These are phyloP conservation scores for Inga laurina DNA, from an alignment of 306 rosid genomes.

Conservation along the genomic window DNA sequence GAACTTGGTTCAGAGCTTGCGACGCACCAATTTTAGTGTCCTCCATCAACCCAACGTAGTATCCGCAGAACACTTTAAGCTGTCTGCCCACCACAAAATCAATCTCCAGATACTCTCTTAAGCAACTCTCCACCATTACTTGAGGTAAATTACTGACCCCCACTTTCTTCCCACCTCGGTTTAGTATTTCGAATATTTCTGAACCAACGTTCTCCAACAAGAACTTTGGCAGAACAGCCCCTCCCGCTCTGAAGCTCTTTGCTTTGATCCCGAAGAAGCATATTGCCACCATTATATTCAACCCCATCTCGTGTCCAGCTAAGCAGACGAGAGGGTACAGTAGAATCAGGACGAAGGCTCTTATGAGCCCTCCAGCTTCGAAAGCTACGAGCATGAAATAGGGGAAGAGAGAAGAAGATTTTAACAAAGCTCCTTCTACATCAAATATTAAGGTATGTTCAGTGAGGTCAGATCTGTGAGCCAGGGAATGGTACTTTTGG, in stretches of 20 bases:
- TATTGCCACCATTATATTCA: constrained; percentile 74
- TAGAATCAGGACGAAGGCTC: constrained; percentile 55
- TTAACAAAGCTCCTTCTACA: constrained; percentile 66
- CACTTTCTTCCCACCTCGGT: constrained; percentile 53
- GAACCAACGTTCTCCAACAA: constrained; percentile 71
- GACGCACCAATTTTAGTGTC: constrained; percentile 10
- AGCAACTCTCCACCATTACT: constrained; percentile 75
- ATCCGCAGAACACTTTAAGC: constrained; percentile 64
- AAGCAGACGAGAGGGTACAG: constrained; percentile 61
- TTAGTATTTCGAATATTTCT: constrained; percentile 61
- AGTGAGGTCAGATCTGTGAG: constrained; percentile 44
- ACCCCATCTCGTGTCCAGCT: constrained; percentile 49
- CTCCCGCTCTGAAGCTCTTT: constrained; percentile 59
- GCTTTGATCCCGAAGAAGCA: constrained; percentile 82
- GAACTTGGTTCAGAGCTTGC: constrained; percentile 36
- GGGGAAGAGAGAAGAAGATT: constrained; percentile 57
- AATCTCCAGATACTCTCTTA: constrained; percentile 74
- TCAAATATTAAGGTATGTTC: constrained; percentile 59
- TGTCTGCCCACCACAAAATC: constrained; percentile 68
- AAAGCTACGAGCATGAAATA: constrained; percentile 94
- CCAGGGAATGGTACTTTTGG: constrained; percentile 47
- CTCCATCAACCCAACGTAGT: constrained; percentile 72
- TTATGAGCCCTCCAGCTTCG: constrained; percentile 65
- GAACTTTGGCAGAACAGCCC: constrained; percentile 76
- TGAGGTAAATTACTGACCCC: constrained; percentile 62